Evolutionary conservation across 2,329 filamentous ascomycete genomes (phyloP), one percentile per base, ranked within the genome.

Genomic region (Fusarium buxicola): DNA sequence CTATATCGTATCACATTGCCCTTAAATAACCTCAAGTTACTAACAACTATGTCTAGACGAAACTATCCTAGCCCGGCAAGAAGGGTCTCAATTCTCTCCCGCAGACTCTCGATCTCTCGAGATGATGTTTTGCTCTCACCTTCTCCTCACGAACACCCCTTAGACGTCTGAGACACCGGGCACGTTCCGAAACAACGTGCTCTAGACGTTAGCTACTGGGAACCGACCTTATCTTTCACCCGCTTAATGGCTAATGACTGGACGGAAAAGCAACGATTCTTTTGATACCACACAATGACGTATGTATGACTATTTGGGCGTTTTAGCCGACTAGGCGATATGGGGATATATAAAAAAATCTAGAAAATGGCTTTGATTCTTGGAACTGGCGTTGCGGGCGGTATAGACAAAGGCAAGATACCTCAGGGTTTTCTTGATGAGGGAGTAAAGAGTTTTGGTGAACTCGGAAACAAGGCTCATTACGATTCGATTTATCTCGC

Each of bases 51-150:
- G 2, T 8, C 6, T 15, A 77, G 75, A 73, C 44, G 74, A 79
- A 24, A 69, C 71, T 1, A 73, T 78, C 12, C 69, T 74, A 34
- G 65, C 77, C 32, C 82, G 84, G 31, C 82, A 84, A 55, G 80
- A 83, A 43, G 78, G 81, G 18, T 81, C 82, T 5, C 77, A 81
- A 32, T 87, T 86, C 64, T 83, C 77, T 4, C 77, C 78, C 13
- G 76, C 77, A 35, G 77, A 83, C 63, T 83, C 82, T 8, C 77
- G 82, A 28, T 84, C 81, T 34, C 77, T 82, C 38, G 82, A 84
- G 66, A 72, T 84, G 35, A 78, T 80, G 56, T 82, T 82, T 60
- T 82, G 79, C 64, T 81, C 81, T 7, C 78, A 80, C 39, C 77
- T 83, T 34, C 72, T 84, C 30, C 74, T 83, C 21, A 78, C 78